phyloP scores from a whole-genome alignment of 768 basidiomycete species.

The Suillus discolor region DNA sequence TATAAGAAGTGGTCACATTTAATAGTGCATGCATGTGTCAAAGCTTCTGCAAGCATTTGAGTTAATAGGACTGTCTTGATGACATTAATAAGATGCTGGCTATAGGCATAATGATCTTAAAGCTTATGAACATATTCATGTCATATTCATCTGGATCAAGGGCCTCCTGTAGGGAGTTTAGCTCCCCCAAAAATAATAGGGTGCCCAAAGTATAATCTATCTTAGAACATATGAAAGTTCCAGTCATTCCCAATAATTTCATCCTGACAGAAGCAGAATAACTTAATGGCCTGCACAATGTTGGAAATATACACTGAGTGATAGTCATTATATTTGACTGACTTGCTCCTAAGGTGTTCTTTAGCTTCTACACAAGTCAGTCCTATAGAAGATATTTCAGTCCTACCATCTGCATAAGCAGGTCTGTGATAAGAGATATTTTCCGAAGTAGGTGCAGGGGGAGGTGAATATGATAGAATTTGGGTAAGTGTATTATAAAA shows the following conservation, averaged over 20 bases:
- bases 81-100: not conserved
- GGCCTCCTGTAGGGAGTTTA: not conserved
- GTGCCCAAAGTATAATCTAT: not conserved
- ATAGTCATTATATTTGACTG: not conserved
- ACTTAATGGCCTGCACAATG: not conserved
- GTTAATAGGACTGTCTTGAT: too few species aligned
- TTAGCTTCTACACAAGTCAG: too few species aligned
- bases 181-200: not conserved
- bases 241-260: not conserved
- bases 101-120: not conserved
- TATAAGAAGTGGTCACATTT: too few species aligned
- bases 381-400: too few species aligned
- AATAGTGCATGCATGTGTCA: too few species aligned
- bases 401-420: too few species aligned
- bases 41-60: too few species aligned
- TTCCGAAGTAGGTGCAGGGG: too few species aligned
- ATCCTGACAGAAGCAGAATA: not conserved
- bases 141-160: not conserved
- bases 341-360: too few species aligned
- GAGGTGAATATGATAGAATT: too few species aligned
- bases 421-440: too few species aligned
- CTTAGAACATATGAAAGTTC: not conserved
- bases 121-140: not conserved
- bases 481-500: too few species aligned
- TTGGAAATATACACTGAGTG: not conserved